These are phyloP conservation scores for Venturia oleaginea DNA, from an alignment of 2,329 filamentous ascomycete genomes.

Conservation along the genomic window DNA sequence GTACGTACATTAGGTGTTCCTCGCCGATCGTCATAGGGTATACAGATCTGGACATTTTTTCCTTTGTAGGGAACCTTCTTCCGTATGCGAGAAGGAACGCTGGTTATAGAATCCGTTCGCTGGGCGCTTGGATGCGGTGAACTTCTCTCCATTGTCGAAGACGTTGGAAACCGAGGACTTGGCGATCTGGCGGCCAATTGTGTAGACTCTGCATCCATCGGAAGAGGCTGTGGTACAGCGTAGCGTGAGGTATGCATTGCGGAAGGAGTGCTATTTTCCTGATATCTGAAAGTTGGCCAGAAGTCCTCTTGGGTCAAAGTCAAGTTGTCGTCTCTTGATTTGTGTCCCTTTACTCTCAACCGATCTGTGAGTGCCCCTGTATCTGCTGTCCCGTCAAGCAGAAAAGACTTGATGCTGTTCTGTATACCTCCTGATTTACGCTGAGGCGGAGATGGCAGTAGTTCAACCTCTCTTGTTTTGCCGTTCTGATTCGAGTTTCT, in stretches of 20 bases:
- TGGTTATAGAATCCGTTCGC: constrained; percentile 9
- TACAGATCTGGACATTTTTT: constrained; percentile 6
- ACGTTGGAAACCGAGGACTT: background rate
- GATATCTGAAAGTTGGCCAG: constrained; percentile 34
- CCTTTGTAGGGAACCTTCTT: constrained; percentile 11
- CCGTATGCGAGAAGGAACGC: background rate
- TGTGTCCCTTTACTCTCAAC: constrained; percentile 25
- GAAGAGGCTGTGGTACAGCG: constrained; percentile 20
- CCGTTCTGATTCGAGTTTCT: background rate
- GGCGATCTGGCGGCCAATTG: background rate
- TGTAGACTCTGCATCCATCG: background rate
- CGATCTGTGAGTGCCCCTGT: constrained; percentile 12
- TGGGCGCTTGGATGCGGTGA: constrained; percentile 1
- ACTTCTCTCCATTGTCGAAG: background rate
- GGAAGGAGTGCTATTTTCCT: constrained; percentile 29
- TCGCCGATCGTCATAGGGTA: background rate
- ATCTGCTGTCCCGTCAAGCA: constrained; percentile 8
- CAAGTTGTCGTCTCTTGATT: constrained; percentile 34
- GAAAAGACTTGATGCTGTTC: constrained; percentile 6
- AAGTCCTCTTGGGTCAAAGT: constrained; percentile 43
- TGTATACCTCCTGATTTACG: background rate
- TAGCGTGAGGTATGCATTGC: constrained; percentile 34
- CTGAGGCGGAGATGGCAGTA: background rate
- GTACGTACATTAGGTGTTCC: background rate
- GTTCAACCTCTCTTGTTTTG: constrained; percentile 6